Percentiles rank a stretch among this genome's conserved stretches.
Evolutionary conservation across 768 basidiomycete genomes (phyloP).

Genomic region (Mycena kentingensis): DNA sequence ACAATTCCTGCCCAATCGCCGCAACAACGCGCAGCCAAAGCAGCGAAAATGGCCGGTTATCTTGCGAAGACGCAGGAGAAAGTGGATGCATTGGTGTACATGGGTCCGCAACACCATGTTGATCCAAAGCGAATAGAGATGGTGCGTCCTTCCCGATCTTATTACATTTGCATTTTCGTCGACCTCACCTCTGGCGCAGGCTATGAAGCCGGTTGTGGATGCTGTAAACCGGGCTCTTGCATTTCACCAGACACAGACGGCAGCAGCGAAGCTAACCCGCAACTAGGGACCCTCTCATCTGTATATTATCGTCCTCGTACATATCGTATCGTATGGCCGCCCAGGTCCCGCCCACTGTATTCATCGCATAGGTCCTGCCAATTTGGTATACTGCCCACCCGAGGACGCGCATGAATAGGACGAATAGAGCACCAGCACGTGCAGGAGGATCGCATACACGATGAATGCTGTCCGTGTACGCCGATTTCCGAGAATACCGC

Average conservation of each 20-base stretch:
- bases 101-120: conserved; percentile 61
- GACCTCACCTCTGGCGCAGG: conserved; percentile 41
- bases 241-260: conserved; percentile 47
- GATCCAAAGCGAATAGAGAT: conserved; percentile 63
- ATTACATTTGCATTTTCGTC: neutral
- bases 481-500: conserved; percentile 84
- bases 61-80: conserved; percentile 80
- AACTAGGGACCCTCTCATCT: conserved; percentile 21
- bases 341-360: conserved; percentile 31
- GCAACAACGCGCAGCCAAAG: conserved; percentile 70
- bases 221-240: conserved; percentile 74
- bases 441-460: conserved; percentile 78
- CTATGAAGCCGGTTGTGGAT: conserved; percentile 72
- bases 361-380: conserved; percentile 57
- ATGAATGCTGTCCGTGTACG: conserved; percentile 89
- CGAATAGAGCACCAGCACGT: conserved; percentile 80
- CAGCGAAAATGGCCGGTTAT: conserved; percentile 86
- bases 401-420: conserved; percentile 69
- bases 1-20: conserved; percentile 52
- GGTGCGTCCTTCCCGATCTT: conserved; percentile 42
- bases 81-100: conserved; percentile 71
- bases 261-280: conserved; percentile 37
- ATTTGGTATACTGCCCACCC: conserved; percentile 49
- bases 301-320: too few relatives aligned
- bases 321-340: too few relatives aligned